phyloP scores from a whole-genome alignment of 345 rosid species.

The Eucalyptus cloeziana region DNA sequence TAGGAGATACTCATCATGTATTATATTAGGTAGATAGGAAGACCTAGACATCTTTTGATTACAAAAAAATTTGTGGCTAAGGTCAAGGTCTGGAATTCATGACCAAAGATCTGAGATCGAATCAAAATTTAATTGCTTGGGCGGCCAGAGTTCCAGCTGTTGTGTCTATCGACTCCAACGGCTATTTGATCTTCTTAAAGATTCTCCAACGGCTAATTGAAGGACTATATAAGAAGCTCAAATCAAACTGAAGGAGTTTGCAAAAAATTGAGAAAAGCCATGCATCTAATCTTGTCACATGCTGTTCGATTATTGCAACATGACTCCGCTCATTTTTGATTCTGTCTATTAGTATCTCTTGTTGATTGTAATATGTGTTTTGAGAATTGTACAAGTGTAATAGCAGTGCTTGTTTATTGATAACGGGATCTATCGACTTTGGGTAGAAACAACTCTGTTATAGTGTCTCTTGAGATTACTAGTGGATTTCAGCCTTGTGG shows the following conservation, averaged over 20 bases:
- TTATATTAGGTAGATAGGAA: neutral
- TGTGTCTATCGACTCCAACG: no score
- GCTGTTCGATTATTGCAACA: neutral
- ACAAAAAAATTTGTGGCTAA: no score
- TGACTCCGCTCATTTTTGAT: neutral
- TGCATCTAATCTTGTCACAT: neutral
- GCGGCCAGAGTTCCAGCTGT: no score
- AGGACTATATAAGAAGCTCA: no score
- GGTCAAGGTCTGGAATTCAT: no score
- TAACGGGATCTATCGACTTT: neutral
- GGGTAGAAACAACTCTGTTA: fast-evolving
- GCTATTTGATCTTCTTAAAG: no score
- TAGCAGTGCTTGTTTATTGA: neutral
- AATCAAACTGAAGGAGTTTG: no score
- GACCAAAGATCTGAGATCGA: no score
- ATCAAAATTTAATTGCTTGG: no score
- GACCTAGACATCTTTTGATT: neutral
- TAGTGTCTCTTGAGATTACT: neutral
- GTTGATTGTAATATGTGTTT: neutral
- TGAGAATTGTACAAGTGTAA: neutral
- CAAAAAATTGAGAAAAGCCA: no score
- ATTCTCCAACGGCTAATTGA: no score
- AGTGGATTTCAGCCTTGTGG: neutral
- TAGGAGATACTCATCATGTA: neutral
- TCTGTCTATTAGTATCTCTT: neutral